Evolutionary conservation across 192 early-diverging fungal species (phyloP).

Genomic region (Mortierella antarctica): DNA sequence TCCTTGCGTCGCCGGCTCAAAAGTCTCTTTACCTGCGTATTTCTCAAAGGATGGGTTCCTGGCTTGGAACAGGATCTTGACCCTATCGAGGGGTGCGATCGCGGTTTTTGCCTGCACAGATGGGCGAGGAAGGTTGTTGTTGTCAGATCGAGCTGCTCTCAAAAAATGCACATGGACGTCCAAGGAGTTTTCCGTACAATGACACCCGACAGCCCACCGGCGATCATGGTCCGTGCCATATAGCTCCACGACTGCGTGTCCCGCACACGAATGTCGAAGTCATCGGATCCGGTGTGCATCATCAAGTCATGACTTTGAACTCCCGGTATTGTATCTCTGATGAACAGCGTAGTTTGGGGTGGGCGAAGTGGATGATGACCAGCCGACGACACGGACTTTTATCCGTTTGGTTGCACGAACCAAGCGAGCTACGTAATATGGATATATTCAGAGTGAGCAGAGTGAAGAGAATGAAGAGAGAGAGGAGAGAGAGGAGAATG

Average conservation of each 20-base stretch:
- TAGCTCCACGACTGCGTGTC: constrained; percentile 26
- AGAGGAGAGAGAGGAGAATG: not conserved
- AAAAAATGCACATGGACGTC: not conserved
- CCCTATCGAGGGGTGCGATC: constrained; percentile 84
- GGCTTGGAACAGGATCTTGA: constrained; percentile 87
- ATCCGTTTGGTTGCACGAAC: not conserved
- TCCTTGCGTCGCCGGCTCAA: not conserved
- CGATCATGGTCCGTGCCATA: constrained; percentile 26
- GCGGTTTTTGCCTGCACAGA: constrained; percentile 71
- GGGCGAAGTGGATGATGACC: too few relatives aligned
- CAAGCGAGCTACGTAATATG: not conserved
- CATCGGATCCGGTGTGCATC: not conserved
- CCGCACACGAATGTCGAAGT: not conserved
- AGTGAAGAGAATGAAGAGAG: not conserved
- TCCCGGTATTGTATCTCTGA: not conserved
- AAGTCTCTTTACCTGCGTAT: constrained; percentile 62
- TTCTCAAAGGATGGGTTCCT: constrained; percentile 72
- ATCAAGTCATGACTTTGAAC: not conserved
- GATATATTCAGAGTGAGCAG: not conserved
- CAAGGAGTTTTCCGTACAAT: constrained; percentile 9
- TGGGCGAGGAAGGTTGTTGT: not conserved
- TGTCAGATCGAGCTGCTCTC: not conserved
- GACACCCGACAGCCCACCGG: constrained; percentile 27
- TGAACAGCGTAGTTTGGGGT: not conserved
- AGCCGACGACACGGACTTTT: not conserved